Conservation (phyloP, 192 early-diverging fungal genomes). For the Linnemannia exigua region DNA sequence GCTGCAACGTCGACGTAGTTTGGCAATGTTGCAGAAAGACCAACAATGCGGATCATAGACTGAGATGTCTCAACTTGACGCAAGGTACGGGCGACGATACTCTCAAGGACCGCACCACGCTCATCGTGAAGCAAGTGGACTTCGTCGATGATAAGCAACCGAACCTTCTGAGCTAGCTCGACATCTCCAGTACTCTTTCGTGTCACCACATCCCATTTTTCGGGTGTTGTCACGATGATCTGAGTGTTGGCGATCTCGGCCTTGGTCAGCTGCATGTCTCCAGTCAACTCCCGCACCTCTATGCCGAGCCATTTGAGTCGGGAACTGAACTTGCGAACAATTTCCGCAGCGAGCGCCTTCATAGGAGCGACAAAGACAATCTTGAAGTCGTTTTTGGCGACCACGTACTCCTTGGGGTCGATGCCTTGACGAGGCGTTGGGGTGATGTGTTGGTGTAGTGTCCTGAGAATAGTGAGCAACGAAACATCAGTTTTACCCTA, state of each 20-base stretch:
- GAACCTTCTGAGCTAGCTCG: constrained; percentile 92
- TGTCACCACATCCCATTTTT: constrained; percentile 99
- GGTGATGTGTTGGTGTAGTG: constrained; percentile 79
- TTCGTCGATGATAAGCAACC: constrained; percentile 96
- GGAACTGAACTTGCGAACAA: constrained; percentile 92
- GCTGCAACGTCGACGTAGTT: constrained; percentile 97
- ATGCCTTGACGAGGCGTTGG: constrained; percentile 64
- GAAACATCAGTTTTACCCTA: constrained; percentile 98
- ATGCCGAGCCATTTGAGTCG: constrained; percentile 89
- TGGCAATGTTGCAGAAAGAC: constrained; percentile 97
- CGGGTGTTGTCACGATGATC: constrained; percentile 99
- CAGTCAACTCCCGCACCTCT: constrained; percentile 91
- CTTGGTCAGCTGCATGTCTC: constrained; percentile 99
- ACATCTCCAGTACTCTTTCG: constrained; percentile 96
- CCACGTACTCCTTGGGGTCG: constrained; percentile 63
- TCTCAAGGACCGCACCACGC: constrained; percentile 96
- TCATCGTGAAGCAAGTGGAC: constrained; percentile 98
- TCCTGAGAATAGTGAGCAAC: constrained; percentile 91
- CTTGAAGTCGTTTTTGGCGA: constrained; percentile 94
- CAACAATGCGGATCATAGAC: constrained; percentile 95
- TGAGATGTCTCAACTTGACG: constrained; percentile 93
- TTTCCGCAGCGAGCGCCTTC: constrained; percentile 98
- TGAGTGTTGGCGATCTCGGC: constrained; percentile 93
- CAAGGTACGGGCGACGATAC: constrained; percentile 94
- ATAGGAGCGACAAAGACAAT: constrained; percentile 98